Evolutionary conservation across 345 rosid species (phyloP), one percentile per base, ranked within the genome.

Genomic region (Arabidopsis arenosa): DNA sequence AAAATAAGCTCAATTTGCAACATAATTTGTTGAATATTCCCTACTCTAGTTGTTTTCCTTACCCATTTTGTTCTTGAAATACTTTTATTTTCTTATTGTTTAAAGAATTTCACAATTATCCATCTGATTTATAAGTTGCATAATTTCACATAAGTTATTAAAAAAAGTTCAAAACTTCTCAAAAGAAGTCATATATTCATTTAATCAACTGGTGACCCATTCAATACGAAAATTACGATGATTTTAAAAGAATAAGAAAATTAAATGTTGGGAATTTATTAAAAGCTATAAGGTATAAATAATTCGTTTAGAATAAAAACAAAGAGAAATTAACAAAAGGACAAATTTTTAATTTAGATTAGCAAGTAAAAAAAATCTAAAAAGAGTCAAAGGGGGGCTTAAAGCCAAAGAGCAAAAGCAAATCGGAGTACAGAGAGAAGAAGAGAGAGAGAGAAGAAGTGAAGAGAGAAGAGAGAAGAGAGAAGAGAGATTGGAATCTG

Each of bases 301-400:
- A 61, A 68, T 60, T 75, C 12, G 49, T 68, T 68, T 15, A 9
- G 47, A 40, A 14, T 18, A 30, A 68, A 39, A 15, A 35, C 33
- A 74, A 45, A 57, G 17, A 67, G n/a, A 68, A 52, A 70, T 55
- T 12, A 70, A 76, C 17, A 44, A 55, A 70, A 76, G 49, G 80
- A 76, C 60, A 45, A 56, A 36, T 28, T 3, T 37, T 14, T 2
- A 62, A 43, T 15, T 32, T 33, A 43, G 70, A 9, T 40, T 33
- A 14, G 48, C 13, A 75, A 76, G 32, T 9, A 39, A 68, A 67
- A 58, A 21, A 28, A 3, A 28, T 3, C 4, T 47, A 60, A 56
- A 65, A 62, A 64, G 81, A 77, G 81, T 72, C 81, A 77, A 77
- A 77, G 75, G 40, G 63, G 21, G 70, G 6, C 13, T 17, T 59